Conservation (phyloP, 2,329 filamentous ascomycete genomes). For the Ophiostoma sp. region DNA sequence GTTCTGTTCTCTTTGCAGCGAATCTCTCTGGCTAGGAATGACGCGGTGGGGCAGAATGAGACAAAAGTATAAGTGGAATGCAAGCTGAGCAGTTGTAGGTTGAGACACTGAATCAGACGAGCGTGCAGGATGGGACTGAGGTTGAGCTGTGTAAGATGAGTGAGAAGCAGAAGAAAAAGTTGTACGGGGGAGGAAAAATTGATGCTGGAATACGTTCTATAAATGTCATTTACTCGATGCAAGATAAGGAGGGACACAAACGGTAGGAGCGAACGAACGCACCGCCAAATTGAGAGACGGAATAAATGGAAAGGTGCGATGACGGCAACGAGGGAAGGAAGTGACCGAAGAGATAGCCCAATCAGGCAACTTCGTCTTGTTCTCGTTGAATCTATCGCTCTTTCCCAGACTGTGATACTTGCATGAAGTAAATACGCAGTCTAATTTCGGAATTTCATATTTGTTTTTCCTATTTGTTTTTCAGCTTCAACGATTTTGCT, state of each 20-base stretch:
- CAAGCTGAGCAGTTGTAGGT: neutral
- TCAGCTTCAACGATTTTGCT: neutral
- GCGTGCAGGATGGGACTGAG: neutral
- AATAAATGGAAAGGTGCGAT: constrained; percentile 7
- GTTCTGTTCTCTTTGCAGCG: neutral
- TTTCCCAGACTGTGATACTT: constrained; percentile 24
- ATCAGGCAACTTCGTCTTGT: neutral
- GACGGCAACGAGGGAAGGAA: constrained; percentile 16
- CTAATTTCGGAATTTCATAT: neutral
- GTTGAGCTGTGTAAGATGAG: neutral
- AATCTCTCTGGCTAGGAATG: constrained; percentile 8
- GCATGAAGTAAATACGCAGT: neutral
- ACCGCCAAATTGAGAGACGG: neutral
- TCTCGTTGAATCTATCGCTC: constrained; percentile 27
- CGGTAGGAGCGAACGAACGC: neutral
- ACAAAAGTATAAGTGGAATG: constrained; percentile 10
- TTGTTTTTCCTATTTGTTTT: neutral
- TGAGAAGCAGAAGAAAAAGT: neutral
- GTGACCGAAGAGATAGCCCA: neutral
- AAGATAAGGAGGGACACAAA: neutral
- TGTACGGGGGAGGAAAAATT: neutral
- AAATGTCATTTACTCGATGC: neutral
- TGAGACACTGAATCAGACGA: neutral
- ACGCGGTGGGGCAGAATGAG: constrained; percentile 5
- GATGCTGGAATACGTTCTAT: neutral